A percentile compares a stretch with the other conserved stretches of the same genome.
These are phyloP conservation scores for Clavariopsis aquatica DNA, from an alignment of 495 filamentous ascomycete species.

Conservation along the genomic window DNA sequence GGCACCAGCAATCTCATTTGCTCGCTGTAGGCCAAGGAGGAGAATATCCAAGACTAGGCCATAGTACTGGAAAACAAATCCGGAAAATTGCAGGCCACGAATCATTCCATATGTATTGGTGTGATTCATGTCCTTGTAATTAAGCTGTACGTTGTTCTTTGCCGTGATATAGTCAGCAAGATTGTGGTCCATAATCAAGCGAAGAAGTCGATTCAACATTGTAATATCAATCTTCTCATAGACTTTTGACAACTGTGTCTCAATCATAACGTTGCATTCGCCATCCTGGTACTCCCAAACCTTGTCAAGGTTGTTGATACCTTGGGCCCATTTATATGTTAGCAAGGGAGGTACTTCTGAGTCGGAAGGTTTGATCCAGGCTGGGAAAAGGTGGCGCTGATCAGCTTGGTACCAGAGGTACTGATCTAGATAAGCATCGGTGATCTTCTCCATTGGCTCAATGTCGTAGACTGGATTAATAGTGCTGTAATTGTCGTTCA, in stretches of 20 bases:
- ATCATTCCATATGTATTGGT: constrained; percentile 99
- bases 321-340: constrained; percentile 99
- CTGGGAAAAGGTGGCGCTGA: constrained; percentile 95
- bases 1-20: constrained; percentile 96
- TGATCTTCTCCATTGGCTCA: constrained; percentile 99
- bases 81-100: constrained; percentile 94
- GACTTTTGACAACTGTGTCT: constrained; percentile 96
- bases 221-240: constrained; percentile 99
- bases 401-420: constrained; percentile 99
- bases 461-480: constrained; percentile 99
- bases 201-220: constrained; percentile 84
- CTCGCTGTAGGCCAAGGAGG: constrained; percentile 88
- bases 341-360: constrained; percentile 97
- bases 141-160: constrained; percentile 99
- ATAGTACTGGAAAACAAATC: constrained; percentile 99
- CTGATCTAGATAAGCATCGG: constrained; percentile 97
- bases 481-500: constrained; percentile 99
- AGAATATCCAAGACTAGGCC: constrained; percentile 93
- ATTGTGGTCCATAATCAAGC: constrained; percentile 99
- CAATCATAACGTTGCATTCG: constrained; percentile 98
- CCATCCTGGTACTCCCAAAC: constrained; percentile 96
- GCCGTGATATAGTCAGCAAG: constrained; percentile 98
- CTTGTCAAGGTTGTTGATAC: constrained; percentile 97
- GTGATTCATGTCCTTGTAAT: constrained; percentile 99
- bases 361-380: constrained; percentile 99